These are phyloP conservation scores for Cardiosporidium cionae DNA, from an alignment of 169 alveolate species.

Conservation along the genomic window DNA sequence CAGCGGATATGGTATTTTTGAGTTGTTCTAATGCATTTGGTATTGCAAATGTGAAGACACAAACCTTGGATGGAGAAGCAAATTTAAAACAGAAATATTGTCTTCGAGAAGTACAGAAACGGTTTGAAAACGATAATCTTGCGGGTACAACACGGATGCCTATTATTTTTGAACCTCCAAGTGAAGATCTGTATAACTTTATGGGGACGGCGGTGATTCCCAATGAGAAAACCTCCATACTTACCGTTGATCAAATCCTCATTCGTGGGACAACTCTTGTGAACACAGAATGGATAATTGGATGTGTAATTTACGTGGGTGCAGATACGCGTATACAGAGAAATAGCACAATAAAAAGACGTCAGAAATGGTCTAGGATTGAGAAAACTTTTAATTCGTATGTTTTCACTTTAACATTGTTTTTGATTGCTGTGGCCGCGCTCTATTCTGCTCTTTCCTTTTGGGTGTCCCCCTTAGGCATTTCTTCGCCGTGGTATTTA, in stretches of 20 bases:
- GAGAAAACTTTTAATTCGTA: too few species aligned
- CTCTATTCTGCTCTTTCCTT: too few species aligned
- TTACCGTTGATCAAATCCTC: conserved; percentile 42
- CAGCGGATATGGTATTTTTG: conserved; percentile 88
- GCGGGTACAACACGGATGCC: conserved; percentile 4
- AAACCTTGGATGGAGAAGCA: conserved; percentile 94
- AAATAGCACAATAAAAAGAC: conserved; percentile 1
- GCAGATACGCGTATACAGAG: conserved; percentile 84
- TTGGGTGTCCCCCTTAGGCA: too few species aligned
- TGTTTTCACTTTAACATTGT: too few species aligned
- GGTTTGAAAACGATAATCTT: not conserved
- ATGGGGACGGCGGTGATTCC: conserved; percentile 39
- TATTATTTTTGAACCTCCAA: conserved; percentile 50
- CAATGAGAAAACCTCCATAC: not conserved
- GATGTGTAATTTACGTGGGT: conserved; percentile 87
- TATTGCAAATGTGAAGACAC: conserved; percentile 85
- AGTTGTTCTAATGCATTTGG: conserved; percentile 76
- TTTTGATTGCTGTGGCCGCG: too few species aligned
- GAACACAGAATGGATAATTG: conserved; percentile 83
- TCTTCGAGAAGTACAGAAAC: not conserved
- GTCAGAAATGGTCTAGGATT: not conserved
- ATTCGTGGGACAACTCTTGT: conserved; percentile 83
- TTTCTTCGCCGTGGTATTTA: too few species aligned
- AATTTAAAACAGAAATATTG: conserved; percentile 77
- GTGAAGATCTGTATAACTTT: conserved; percentile 53